Evolutionary conservation across 768 basidiomycete genomes (phyloP), one percentile per base, ranked within the genome.

Genomic region (Auricularia cornea): DNA sequence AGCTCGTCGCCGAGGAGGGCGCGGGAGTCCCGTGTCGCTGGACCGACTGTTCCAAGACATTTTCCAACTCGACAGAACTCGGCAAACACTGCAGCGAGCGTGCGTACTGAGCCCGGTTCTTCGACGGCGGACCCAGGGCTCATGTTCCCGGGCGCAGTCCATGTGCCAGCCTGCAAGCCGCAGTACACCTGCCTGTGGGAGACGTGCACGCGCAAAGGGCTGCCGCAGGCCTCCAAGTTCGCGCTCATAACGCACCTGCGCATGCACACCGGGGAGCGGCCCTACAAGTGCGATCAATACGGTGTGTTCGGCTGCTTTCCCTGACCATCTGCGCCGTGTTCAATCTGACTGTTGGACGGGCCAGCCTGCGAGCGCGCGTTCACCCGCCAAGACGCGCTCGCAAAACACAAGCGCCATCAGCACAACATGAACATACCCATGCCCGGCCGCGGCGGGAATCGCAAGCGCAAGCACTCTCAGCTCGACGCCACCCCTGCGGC

Each of bases 331-430:
- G 23, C n/a, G 31, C 29, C 48, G 62, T 28, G 8, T 8, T 38
- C n/a, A n/a, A n/a, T 38, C 35, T 38, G 35, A 38, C 35, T 38
- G 35, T 38, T 38, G 35, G n/a, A n/a, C n/a, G n/a, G n/a, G n/a
- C 35, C 69, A 95, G 94, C 94, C 77, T 98, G 95, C 72, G 92
- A 92, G 79, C 94, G 93, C 69, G 89, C 91, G 0, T 98, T 98
- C 74, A 94, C 94, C 10, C 92, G 94, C 51, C 93, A 93, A 1
- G 94, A 97, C 75, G 93, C 94, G 10, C 84, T 96, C 23, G 69
- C 70, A 14, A 44, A 38, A 20, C 59, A 30, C 28, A 88, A 94
- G 84, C 87, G 92, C 29, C 84, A 90, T 33, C 90, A 94, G 70
- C 90, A 94, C 75, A 87, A 89, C 68, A 85, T 90, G 70, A 80